Conservation (phyloP, 2,329 filamentous ascomycete genomes). For the Monilinia polystroma region DNA sequence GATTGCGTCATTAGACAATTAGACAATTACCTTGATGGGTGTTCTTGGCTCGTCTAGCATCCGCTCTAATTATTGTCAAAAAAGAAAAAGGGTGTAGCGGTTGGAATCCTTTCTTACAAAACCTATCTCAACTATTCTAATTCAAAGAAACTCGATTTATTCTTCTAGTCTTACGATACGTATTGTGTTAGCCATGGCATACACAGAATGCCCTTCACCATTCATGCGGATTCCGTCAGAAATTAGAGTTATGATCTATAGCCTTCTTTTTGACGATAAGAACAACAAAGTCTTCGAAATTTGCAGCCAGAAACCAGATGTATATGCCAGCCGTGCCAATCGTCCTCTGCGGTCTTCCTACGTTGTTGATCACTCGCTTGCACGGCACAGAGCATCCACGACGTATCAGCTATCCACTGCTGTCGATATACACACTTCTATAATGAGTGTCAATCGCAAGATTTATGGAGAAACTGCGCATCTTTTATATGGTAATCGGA, state of each 20-base stretch:
- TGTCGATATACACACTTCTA: slow-evolving; percentile 45
- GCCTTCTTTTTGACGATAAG: slow-evolving; percentile 46
- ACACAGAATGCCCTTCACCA: slow-evolving; percentile 12
- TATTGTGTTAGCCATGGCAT: slow-evolving; percentile 4
- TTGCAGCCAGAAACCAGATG: slow-evolving; percentile 39
- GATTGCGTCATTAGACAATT: background rate
- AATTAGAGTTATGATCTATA: slow-evolving; percentile 37
- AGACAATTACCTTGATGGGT: slow-evolving; percentile 3
- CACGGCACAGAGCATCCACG: slow-evolving; percentile 49
- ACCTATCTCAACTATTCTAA: background rate
- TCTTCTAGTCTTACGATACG: background rate
- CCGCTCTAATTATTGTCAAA: background rate
- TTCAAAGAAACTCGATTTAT: background rate
- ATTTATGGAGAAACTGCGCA: slow-evolving; percentile 57
- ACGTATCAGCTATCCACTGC: slow-evolving; percentile 54
- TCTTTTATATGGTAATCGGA: slow-evolving; percentile 55
- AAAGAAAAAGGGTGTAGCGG: background rate
- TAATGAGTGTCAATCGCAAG: slow-evolving; percentile 49
- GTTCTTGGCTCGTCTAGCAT: background rate
- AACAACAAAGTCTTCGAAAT: slow-evolving; percentile 43
- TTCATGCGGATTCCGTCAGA: slow-evolving; percentile 35
- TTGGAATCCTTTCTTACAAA: background rate
- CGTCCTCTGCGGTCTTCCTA: slow-evolving; percentile 43
- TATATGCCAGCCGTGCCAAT: slow-evolving; percentile 30
- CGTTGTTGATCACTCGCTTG: slow-evolving; percentile 43